Evolutionary conservation across 1,284 basidiomycete species (phyloP), one percentile per base, ranked within the genome.

Genomic region (Boletus putidus): DNA sequence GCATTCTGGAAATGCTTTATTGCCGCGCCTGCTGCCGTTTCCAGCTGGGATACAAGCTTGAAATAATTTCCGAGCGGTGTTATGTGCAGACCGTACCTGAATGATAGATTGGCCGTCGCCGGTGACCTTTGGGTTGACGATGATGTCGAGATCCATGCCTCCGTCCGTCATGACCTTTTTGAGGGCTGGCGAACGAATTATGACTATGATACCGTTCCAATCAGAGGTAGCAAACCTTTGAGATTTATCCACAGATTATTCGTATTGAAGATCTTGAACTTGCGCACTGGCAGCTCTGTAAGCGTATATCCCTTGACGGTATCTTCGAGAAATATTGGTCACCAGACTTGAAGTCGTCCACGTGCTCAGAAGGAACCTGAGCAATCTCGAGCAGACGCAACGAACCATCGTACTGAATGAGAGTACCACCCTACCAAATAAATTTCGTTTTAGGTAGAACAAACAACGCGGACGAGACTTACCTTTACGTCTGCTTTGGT

Each of bases 161-260:
- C 94, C 93, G 55, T 80, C 84, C 70, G 94, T 92, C 87, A 98
- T 94, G 67, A 97, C 83, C 61, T 89, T 88, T 84, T 96, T 98
- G 74, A 99, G 86, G 42, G 91, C 87, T 78, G 56, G 29, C 60
- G 60, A 37, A 47, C 50, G 12, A n/a, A 55, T 53, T 61, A n/a
- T 56, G 29, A 57, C 29, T 14, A 27, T 18, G 45, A 21, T 46
- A 25, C 6, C 20, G 7, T 45, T 40, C 16, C 40, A 39, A 25
- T 23, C 37, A 55, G 37, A 36, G 21, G 42, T 12, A 23, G 47
- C 62, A 31, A 51, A 85, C 84, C 88, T 75, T 84, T 86, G 62
- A 98, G 81, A 79, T 98, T 93, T 78, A 98, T 86, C 96, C 95
- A 96, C 70, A 96, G 77, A 81, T 96, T 98, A 86, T 98, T 98